These are phyloP conservation scores for Polychytrium aggregatum DNA, from an alignment of 192 early-diverging fungal genomes.

Conservation along the genomic window DNA sequence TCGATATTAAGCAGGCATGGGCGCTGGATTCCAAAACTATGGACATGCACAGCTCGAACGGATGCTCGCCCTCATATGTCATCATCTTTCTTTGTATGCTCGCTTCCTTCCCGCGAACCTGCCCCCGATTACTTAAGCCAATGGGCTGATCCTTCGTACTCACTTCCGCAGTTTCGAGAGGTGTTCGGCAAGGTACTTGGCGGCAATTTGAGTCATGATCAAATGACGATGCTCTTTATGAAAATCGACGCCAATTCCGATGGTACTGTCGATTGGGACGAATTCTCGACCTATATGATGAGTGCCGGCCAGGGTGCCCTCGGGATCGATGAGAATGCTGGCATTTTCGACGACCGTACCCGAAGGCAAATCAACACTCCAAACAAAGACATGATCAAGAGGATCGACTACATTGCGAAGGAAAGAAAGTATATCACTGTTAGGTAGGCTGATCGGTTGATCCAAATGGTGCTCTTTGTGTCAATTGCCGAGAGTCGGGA, in stretches of 20 bases:
- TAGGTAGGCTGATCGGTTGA: slow-evolving; percentile 20
- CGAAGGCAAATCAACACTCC: slow-evolving; percentile 30
- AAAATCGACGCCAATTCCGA: slow-evolving; percentile 60
- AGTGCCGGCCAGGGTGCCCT: slow-evolving; percentile 30
- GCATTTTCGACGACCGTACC: slow-evolving; percentile 43
- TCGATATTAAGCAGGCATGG: slow-evolving; percentile 48
- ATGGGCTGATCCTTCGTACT: too few species aligned
- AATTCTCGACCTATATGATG: slow-evolving; percentile 59
- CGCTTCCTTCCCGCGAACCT: too few species aligned
- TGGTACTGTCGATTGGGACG: slow-evolving; percentile 53
- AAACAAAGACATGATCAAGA: slow-evolving; percentile 47
- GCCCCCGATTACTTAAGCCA: slow-evolving; percentile 1
- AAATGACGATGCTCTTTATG: slow-evolving; percentile 63
- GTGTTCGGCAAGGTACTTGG: slow-evolving; percentile 51
- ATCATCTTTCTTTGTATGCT: too few species aligned
- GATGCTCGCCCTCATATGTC: too few species aligned
- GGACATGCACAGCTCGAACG: too few species aligned
- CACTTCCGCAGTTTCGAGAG: slow-evolving; percentile 43
- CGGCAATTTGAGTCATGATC: slow-evolving; percentile 42
- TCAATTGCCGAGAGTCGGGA: too few species aligned
- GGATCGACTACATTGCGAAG: slow-evolving; percentile 43
- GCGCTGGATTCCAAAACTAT: too few species aligned
- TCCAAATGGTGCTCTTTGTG: background rate
- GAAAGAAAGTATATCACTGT: slow-evolving; percentile 52
- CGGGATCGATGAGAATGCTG: slow-evolving; percentile 23